Base-by-base conservation (phyloP, 768 basidiomycete genomes). In the Sarcodon aspratus region DNA sequence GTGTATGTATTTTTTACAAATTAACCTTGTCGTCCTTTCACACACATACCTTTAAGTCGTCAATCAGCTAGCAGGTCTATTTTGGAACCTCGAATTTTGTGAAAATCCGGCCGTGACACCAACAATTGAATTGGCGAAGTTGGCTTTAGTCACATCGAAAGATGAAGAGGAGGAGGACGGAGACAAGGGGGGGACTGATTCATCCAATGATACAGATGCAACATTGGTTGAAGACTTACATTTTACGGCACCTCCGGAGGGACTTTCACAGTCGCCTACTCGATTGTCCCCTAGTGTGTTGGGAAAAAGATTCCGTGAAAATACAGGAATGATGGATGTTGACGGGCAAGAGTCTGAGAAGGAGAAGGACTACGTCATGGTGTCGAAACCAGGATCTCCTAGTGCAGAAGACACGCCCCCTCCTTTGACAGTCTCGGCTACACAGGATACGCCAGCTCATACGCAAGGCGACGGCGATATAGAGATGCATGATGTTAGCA, bases 101-200 rank as follows among this genome's bases (percentile, higher is more conserved):
- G 74, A 80, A 42, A 63, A 69, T 2, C 65, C 79, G 6, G 74
- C 90, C 11, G 80, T 96, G 13, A 90, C 88, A 0, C 92, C 92
- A 0, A 82, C 81, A 3, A 67, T 89, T 42, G 89, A 95, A 56
- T 72, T 96, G 15, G 92, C 92, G 7, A 92, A 96, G 60, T 76
- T 95, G 17, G 93, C 92, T 0, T 75, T 96, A 15, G 83, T 94
- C 33, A 92, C 92, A 6, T 85, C 87, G 3, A 79, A 88, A 58
- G 91, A 93, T 52, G 92, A 94, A 61, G 85, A 89, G 63, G 87
- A 89, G 52, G 85, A 85, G 53, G 73, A 71, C 9, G 81, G 82
- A 31, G 82, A 82, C 52, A 76, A 76, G 54, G 73, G 80, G 48
- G 80, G 79, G 48, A 87, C 85, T 1, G 85, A 86, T 57, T 80